These are phyloP conservation scores for Choricystis sp. DNA, from an alignment of 139 green algal genomes.

Conservation along the genomic window DNA sequence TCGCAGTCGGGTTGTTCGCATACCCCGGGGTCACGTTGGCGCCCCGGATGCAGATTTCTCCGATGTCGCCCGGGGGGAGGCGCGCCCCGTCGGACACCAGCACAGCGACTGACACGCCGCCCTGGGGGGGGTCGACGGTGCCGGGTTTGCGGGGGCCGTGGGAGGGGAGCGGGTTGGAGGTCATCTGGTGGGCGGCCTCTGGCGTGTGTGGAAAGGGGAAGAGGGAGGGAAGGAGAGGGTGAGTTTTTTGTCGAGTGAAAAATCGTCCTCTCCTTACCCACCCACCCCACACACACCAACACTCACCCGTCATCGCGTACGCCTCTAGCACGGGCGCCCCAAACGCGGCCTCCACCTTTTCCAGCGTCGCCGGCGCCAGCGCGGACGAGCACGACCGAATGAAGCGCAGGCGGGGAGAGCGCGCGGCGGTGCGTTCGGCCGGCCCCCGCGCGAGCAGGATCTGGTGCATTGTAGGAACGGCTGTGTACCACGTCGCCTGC, in stretches of 20 bases:
- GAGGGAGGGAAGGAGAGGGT: no score
- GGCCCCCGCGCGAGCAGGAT: conserved; percentile 31
- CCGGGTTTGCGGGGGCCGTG: conserved; percentile 35
- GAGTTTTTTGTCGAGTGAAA: no score
- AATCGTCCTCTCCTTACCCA: no score
- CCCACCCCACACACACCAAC: no score
- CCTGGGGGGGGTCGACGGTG: conserved; percentile 29
- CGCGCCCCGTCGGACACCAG: conserved; percentile 21
- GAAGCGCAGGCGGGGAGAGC: conserved; percentile 45
- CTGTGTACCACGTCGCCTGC: conserved; percentile 70
- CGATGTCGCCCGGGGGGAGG: conserved; percentile 25
- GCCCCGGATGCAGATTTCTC: conserved; percentile 63
- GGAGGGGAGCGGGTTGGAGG: conserved; percentile 56
- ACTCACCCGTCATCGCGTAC: conserved; percentile 83
- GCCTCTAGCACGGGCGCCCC: conserved; percentile 66
- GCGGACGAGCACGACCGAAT: conserved; percentile 62
- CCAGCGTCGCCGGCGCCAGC: conserved; percentile 49
- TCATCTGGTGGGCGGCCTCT: conserved; percentile 79
- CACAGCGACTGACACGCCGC: conserved; percentile 22
- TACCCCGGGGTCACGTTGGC: conserved; percentile 73
- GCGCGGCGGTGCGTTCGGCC: not conserved
- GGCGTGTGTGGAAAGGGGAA: no score
- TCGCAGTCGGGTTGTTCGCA: conserved; percentile 54
- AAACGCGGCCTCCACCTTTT: conserved; percentile 51
- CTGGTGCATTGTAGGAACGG: conserved; percentile 74